A percentile compares a stretch with the other conserved stretches of the same genome.
phyloP scores from a whole-genome alignment of 768 basidiomycete genomes.

The Mrakia frigida region DNA sequence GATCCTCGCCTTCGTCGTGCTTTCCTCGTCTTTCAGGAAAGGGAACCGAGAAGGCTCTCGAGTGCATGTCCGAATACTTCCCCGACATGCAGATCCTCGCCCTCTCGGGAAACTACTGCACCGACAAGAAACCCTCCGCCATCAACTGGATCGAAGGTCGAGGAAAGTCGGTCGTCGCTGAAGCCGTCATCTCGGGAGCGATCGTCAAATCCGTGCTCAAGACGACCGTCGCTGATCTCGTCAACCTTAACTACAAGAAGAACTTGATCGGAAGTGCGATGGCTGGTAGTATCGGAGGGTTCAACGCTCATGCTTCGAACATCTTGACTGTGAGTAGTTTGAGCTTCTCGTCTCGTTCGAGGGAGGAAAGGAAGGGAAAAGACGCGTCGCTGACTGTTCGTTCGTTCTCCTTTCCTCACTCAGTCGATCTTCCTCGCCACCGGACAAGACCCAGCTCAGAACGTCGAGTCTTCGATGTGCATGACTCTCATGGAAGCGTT shows the following conservation, averaged over 20 bases:
- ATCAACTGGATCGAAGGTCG: constrained; percentile 99
- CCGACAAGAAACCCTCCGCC: constrained; percentile 98
- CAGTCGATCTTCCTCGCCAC: constrained; percentile 85
- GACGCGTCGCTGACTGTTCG: neutral
- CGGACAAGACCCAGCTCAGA: constrained; percentile 98
- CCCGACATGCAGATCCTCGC: constrained; percentile 88
- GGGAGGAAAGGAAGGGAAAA: neutral
- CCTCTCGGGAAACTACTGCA: constrained; percentile 96
- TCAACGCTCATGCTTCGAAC: constrained; percentile 97
- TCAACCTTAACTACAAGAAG: constrained; percentile 93
- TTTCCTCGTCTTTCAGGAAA: constrained; percentile 47
- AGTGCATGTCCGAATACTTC: constrained; percentile 62
- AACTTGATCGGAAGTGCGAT: constrained; percentile 95
- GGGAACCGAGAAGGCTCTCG: constrained; percentile 91
- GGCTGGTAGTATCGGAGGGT: constrained; percentile 96
- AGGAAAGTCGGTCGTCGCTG: constrained; percentile 95
- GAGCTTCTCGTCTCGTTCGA: neutral
- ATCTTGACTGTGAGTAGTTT: constrained; percentile 61
- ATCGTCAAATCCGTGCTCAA: constrained; percentile 86
- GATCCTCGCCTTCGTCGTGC: neutral
- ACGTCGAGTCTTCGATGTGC: constrained; percentile 96
- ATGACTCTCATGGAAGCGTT: constrained; percentile 99
- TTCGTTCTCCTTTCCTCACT: neutral
- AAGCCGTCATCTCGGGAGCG: constrained; percentile 84
- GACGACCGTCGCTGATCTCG: constrained; percentile 84